Base-by-base conservation (phyloP, 1,284 basidiomycete species). In the Agroathelia rolfsii region DNA sequence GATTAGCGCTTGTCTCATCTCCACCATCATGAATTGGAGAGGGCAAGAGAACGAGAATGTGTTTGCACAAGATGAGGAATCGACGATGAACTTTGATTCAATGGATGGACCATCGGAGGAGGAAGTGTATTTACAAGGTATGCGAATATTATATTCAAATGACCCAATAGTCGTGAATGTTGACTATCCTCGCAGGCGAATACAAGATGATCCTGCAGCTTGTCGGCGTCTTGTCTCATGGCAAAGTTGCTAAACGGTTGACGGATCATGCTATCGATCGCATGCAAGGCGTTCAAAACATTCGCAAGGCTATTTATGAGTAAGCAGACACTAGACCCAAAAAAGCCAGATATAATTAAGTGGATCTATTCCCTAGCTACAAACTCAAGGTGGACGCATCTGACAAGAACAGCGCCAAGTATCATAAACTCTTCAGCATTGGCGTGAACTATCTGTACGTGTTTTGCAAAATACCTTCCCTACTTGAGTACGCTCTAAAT, bases 191-290 rank as follows among this genome's bases (percentile, higher is more conserved):
- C 34, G 6, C 41, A 82, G 94, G 94, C 30, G 94, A 98, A 52
- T 99, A 96, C 66, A 96, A 96, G 59, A 87, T 81, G 3, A 96
- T 98, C 39, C 60, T 99, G 26, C 90, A 95, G 47, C 79, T 99
- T 28, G 85, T 95, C 29, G 83, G 86, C 10, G 84, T 95, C 4
- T 68, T 95, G 12, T 82, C 82, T 9, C 73, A 86, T 45, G 88
- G 88, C 14, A 90, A 92, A 59, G 64, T 84, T 12, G 95, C 95
- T n/a, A 99, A 99, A 58, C 75, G 77, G 29, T 54, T 98, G 38
- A 83, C 90, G 0, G 95, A 99, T 53, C 64, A 73, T 24, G 86
- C 86, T 0, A 78, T 95, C 48, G 89, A 96, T 56, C 58, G 79
- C 41, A 89, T 92, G 85, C 81, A 85, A 56, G 89, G 90, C 41